Base-by-base conservation (phyloP, 495 filamentous ascomycete species). In the Filosporella fistucella region DNA sequence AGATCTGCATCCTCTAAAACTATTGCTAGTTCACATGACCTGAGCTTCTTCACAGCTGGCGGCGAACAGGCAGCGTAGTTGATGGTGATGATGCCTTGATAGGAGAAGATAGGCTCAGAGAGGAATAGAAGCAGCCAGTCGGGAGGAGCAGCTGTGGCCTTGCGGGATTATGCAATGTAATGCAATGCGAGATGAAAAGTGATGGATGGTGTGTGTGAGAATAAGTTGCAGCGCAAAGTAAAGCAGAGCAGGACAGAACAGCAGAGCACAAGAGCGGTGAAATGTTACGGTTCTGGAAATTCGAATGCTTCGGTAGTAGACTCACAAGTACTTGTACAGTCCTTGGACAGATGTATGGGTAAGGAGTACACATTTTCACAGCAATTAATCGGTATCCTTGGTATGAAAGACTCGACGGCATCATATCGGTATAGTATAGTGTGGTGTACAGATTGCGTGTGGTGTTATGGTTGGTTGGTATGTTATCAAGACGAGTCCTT, bases 131-230 rank as follows among this genome's bases (percentile, higher is more conserved):
- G n/a, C n/a, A n/a, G n/a, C n/a, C n/a, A n/a, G n/a, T n/a, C n/a
- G n/a, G n/a, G n/a, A n/a, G n/a, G n/a, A n/a, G 32, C 32, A 17
- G 32, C 12, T 13, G 32, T 35, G 32, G 18, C 32, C 32, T 35
- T 35, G 32, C 32, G 32, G 32, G 18, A 35, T 35, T 14, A 35
- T 35, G 32, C 32, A 35, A 30, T n/a, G n/a, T n/a, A n/a, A 35
- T 35, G 32, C 32, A 35, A 35, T 35, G 32, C 32, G 18, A 35
- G 32, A 35, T 35, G 32, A 35, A 35, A 35, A 35, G 32, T 35
- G 32, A 13, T 13, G n/a, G n/a, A n/a, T n/a, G n/a, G n/a, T n/a
- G n/a, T n/a, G n/a, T n/a, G n/a, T n/a, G n/a, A n/a, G n/a, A n/a
- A n/a, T n/a, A 35, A 13, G 5, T 35, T 13, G 5, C 12, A 17